Evolutionary conservation across 129 eudicot species (phyloP).

Genomic region (Artemisia tridentata): DNA sequence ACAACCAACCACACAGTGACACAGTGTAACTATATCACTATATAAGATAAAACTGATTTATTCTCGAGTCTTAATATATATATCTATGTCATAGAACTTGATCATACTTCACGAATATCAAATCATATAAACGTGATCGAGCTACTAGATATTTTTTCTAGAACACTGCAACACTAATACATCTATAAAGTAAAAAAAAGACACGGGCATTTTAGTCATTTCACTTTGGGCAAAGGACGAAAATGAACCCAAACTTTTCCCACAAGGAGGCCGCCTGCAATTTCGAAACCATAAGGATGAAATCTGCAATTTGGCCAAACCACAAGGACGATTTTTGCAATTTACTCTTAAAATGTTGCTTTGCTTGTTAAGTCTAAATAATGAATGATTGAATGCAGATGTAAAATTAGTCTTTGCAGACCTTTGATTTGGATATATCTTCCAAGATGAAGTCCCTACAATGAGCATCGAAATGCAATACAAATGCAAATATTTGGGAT

Average conservation of each 20-base stretch:
- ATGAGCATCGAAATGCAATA: not conserved
- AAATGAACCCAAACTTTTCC: too few species aligned
- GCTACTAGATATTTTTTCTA: not conserved
- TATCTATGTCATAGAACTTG: not conserved
- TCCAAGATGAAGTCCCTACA: not conserved
- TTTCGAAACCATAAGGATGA: too few species aligned
- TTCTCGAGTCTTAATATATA: not conserved
- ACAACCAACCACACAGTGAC: too few species aligned
- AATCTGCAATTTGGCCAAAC: too few species aligned
- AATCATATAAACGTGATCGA: not conserved
- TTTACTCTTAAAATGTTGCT: not conserved
- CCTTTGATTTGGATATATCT: not conserved
- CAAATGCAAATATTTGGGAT: not conserved
- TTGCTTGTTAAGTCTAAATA: not conserved
- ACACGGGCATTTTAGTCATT: too few species aligned
- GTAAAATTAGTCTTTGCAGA: not conserved
- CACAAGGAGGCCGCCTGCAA: too few species aligned
- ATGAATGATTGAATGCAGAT: not conserved
- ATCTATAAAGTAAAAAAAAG: too few species aligned
- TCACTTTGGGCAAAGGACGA: too few species aligned
- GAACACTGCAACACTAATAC: not conserved
- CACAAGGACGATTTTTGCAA: too few species aligned
- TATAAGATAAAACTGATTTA: not conserved
- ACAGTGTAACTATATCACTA: not conserved
- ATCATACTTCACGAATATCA: not conserved